phyloP scores from a whole-genome alignment of 306 rosid genomes.

The Quercus wislizeni region DNA sequence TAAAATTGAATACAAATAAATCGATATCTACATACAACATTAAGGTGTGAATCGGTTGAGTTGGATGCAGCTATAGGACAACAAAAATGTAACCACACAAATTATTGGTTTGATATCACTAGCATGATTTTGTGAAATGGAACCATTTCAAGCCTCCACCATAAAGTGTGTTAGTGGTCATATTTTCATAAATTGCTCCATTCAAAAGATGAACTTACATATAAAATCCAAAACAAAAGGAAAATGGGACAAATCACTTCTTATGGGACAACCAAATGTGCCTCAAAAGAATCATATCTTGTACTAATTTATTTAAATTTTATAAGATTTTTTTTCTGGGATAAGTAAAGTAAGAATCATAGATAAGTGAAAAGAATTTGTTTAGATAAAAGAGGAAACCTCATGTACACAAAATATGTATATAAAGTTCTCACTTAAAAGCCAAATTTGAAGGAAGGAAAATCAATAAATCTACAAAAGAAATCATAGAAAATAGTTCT shows the following conservation, averaged over 20 bases:
- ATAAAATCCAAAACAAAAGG: background rate
- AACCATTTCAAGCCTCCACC: background rate
- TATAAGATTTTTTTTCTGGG: no score
- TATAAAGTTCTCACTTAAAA: background rate
- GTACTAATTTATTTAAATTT: background rate
- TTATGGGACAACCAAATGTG: background rate
- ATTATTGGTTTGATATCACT: background rate
- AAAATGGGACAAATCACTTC: background rate
- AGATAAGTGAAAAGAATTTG: no score
- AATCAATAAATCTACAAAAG: background rate
- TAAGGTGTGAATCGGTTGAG: background rate
- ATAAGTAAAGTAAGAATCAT: no score
- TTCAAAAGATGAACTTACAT: background rate
- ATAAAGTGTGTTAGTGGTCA: background rate
- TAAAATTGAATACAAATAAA: background rate
- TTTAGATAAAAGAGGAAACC: background rate
- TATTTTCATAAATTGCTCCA: background rate
- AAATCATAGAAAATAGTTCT: no score
- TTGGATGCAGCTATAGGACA: background rate
- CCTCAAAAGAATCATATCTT: background rate
- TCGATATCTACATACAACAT: background rate
- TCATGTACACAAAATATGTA: background rate
- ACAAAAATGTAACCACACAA: background rate
- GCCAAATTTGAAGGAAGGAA: background rate
- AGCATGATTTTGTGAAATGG: background rate